phyloP scores from a whole-genome alignment of 306 rosid genomes.

The Lathyrus aphaca region DNA sequence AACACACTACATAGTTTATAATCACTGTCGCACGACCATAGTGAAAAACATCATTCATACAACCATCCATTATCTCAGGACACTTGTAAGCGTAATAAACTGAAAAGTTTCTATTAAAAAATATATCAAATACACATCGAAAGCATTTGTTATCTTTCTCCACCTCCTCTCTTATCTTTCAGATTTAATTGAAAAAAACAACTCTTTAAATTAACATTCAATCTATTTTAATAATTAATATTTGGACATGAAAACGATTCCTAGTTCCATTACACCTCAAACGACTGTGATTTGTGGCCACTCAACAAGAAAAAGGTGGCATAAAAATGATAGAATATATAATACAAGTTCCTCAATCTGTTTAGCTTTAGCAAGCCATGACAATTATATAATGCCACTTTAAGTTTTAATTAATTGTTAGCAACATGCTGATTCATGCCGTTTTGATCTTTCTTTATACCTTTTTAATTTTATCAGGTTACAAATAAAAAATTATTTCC shows the following conservation, averaged over 20 bases:
- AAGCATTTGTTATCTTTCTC: background rate
- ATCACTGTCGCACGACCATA: too few species aligned
- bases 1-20: too few species aligned
- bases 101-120: too few species aligned
- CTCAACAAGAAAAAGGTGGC: background rate
- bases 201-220: background rate
- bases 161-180: background rate
- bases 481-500: background rate
- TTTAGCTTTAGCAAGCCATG: constrained; percentile 49
- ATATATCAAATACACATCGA: too few species aligned
- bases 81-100: too few species aligned
- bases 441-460: constrained; percentile 43
- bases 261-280: background rate
- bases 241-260: background rate
- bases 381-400: constrained; percentile 33
- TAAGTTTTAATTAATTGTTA: constrained; percentile 19
- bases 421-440: constrained; percentile 81
- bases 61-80: too few species aligned
- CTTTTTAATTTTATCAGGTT: constrained; percentile 43
- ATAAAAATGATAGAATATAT: background rate
- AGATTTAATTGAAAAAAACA: too few species aligned
- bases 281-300: background rate
- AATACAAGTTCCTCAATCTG: background rate
- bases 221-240: background rate
- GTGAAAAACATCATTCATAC: too few species aligned